These are phyloP conservation scores for Monilinia laxa DNA, from an alignment of 2,329 filamentous ascomycete species.

Conservation along the genomic window DNA sequence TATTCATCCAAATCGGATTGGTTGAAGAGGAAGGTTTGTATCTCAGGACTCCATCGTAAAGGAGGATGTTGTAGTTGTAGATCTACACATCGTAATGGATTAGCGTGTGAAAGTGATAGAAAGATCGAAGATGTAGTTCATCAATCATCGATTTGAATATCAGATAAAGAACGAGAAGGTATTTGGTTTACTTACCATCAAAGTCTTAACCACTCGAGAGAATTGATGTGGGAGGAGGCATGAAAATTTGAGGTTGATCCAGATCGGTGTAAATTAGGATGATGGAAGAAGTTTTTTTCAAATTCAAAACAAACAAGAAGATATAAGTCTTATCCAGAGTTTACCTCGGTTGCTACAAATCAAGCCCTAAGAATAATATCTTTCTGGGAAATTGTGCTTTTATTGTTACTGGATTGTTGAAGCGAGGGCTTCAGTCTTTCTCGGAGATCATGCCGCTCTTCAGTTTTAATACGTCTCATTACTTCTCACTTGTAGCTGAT, in stretches of 20 bases:
- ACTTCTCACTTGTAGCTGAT: not conserved
- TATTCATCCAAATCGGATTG: not conserved
- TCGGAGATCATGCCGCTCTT: not conserved
- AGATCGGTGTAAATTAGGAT: not conserved
- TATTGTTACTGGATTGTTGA: not conserved
- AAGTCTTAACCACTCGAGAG: not conserved
- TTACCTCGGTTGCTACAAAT: not conserved
- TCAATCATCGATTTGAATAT: not conserved
- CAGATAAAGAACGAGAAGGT: not conserved
- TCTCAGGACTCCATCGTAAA: no score
- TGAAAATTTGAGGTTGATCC: not conserved
- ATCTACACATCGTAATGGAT: not conserved
- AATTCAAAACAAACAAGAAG: not conserved
- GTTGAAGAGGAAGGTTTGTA: no score
- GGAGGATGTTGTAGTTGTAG: not conserved
- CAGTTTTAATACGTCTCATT: not conserved
- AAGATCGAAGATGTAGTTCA: not conserved
- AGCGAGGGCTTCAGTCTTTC: slow-evolving; percentile 4
- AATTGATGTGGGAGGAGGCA: not conserved
- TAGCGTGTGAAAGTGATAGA: not conserved
- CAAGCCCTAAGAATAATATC: not conserved
- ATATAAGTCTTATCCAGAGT: not conserved
- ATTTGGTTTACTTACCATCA: not conserved
- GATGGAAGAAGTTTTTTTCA: not conserved
- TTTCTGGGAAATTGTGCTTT: not conserved